Base-by-base conservation (phyloP, 768 basidiomycete species). In the Dioszegia crocea region DNA sequence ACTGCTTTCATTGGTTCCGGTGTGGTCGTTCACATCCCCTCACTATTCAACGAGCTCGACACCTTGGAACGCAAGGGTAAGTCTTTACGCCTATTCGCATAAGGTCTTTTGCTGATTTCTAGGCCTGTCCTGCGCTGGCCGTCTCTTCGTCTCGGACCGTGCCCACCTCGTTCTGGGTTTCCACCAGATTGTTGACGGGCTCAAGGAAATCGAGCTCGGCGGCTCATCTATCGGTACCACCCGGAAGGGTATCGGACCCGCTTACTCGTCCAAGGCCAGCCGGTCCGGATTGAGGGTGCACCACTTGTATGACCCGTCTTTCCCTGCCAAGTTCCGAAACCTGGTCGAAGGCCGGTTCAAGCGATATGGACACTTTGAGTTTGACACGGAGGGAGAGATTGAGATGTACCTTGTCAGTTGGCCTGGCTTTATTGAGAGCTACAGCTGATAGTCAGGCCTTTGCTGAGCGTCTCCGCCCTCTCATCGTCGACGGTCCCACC, bases 81-180 rank as follows among this genome's bases (percentile, higher is more conserved):
- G 80, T 29, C 4, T 47, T 19, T 17, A 26, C 45, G 23, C 12
- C 10, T 29, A 16, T 9, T 5, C 17, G 17, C 36, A 45, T 31
- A 12, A 43, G 36, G 9, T n/a, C n/a, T n/a, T n/a, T 33, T 44
- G 46, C 65, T 62, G 57, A 52, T 40, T 17, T 5, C 54, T 10
- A 96, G 93, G 94, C 19, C 84, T 99, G 40, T 82, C 88, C 70
- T 94, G 90, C 78, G 83, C 84, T 11, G 83, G 83, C 58, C 86
- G 96, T 31, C 79, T 99, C 19, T 88, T 96, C 76, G 82, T 99
- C 66, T 98, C 94, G 24, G 92, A 98, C 79, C 87, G 96, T 63
- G 91, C 96, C 3, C 91, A 94, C 63, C 86, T 99, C 61, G 96
- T 99, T 31, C 92, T 99, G 72, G 96, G 98, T 76, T 98, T 99